Evolutionary conservation across 1,284 basidiomycete genomes (phyloP).

Genomic region (Leccinum insigne): DNA sequence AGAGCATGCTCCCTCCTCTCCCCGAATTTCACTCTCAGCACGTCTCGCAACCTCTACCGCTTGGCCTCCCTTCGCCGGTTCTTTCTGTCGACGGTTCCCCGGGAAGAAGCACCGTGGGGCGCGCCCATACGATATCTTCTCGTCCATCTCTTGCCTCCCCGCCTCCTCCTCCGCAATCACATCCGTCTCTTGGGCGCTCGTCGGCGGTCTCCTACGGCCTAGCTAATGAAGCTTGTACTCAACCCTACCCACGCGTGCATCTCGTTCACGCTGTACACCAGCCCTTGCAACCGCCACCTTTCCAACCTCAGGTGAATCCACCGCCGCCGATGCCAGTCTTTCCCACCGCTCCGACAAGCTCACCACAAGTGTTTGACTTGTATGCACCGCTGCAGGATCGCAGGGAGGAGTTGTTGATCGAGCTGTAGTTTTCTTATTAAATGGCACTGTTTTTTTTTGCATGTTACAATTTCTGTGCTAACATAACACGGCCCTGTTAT

Average conservation of each 20-base stretch:
- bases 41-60: conserved; percentile 1
- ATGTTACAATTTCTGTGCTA: neutral
- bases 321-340: conserved; percentile 17
- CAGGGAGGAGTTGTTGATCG: conserved; percentile 85
- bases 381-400: conserved; percentile 67
- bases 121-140: conserved; percentile 26
- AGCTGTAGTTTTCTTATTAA: conserved; percentile 42
- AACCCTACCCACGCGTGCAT: conserved; percentile 1
- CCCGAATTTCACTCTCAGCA: conserved; percentile 8
- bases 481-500: neutral
- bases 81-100: conserved; percentile 2
- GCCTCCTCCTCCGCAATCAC: conserved; percentile 8
- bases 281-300: conserved; percentile 5
- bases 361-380: conserved; percentile 55
- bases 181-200: conserved; percentile 22
- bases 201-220: conserved; percentile 21
- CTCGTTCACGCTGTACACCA: neutral
- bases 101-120: conserved; percentile 13
- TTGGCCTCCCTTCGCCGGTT: conserved; percentile 1
- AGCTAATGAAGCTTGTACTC: conserved; percentile 3
- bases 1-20: neutral
- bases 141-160: conserved; percentile 24
- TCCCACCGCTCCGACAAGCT: conserved; percentile 48
- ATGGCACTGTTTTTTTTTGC: neutral
- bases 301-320: conserved; percentile 7